phyloP scores from a whole-genome alignment of 768 basidiomycete genomes.

The Mycena olivaceomarginata region DNA sequence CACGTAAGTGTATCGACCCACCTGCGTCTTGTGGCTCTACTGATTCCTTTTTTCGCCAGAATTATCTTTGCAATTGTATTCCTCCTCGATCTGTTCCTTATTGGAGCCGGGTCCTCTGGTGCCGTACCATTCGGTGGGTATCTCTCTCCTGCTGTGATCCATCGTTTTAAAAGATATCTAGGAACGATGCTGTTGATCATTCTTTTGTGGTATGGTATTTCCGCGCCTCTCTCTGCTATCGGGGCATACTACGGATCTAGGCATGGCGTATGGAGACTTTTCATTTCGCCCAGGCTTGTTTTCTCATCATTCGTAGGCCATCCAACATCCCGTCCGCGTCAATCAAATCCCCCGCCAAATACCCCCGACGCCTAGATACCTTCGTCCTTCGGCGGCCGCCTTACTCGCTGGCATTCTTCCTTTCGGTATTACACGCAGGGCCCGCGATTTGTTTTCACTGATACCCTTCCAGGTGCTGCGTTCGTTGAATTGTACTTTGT shows the following conservation, averaged over 20 bases:
- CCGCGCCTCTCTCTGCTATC: slow-evolving; percentile 90
- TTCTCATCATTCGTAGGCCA: slow-evolving; percentile 63
- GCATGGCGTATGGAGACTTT: slow-evolving; percentile 80
- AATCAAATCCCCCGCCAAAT: slow-evolving; percentile 98
- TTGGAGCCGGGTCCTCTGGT: slow-evolving; percentile 91
- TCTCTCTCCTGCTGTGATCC: not conserved
- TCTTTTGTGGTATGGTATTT: slow-evolving; percentile 95
- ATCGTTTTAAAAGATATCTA: slow-evolving; percentile 48
- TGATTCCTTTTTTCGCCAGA: slow-evolving; percentile 58
- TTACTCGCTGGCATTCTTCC: slow-evolving; percentile 94
- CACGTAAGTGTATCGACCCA: slow-evolving; percentile 70
- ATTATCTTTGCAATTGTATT: slow-evolving; percentile 91
- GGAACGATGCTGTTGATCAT: slow-evolving; percentile 92
- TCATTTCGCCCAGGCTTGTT: not conserved
- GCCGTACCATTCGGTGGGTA: slow-evolving; percentile 93
- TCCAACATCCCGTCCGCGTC: slow-evolving; percentile 91
- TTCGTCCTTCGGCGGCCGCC: slow-evolving; percentile 85
- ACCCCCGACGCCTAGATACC: slow-evolving; percentile 90
- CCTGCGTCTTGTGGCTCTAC: not conserved
- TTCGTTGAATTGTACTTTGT: slow-evolving; percentile 97
- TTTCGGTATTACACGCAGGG: slow-evolving; percentile 75
- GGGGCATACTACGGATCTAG: slow-evolving; percentile 92
- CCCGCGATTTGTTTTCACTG: slow-evolving; percentile 5
- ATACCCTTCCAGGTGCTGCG: slow-evolving; percentile 80
- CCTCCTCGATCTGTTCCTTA: slow-evolving; percentile 93